phyloP scores from a whole-genome alignment of 257 asterid genomes.

The Nicotiana tomentosiformis region DNA sequence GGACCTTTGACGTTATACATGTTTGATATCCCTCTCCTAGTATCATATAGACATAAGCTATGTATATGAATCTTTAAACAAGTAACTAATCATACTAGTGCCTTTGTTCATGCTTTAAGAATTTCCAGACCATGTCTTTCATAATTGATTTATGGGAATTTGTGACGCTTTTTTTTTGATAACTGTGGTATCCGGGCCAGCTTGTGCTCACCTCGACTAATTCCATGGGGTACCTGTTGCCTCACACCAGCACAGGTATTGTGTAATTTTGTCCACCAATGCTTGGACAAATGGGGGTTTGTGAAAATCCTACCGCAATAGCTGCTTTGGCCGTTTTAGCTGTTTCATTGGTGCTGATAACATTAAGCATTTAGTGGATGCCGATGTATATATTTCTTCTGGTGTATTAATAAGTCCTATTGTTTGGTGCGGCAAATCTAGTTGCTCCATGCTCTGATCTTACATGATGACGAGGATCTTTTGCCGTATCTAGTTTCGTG shows the following conservation, averaged over 20 bases:
- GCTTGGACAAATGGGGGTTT: too few species aligned
- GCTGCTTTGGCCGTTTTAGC: neutral
- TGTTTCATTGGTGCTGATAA: neutral
- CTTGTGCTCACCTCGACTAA: too few species aligned
- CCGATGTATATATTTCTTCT: neutral
- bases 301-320: too few species aligned
- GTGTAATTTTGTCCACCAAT: too few species aligned
- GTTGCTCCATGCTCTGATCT: neutral
- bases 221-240: too few species aligned
- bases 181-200: too few species aligned
- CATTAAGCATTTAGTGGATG: neutral
- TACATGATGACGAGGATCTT: neutral
- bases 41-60: neutral
- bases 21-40: neutral
- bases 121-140: neutral
- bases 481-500: neutral
- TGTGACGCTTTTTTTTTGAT: too few species aligned
- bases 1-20: neutral
- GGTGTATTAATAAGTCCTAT: neutral
- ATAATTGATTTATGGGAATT: too few species aligned
- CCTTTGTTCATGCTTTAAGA: neutral
- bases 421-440: neutral
- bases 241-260: too few species aligned
- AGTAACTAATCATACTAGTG: neutral
- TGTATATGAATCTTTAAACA: neutral